Conservation (phyloP, 352 stramenopile genomes). For the Globisporangium splendens region DNA sequence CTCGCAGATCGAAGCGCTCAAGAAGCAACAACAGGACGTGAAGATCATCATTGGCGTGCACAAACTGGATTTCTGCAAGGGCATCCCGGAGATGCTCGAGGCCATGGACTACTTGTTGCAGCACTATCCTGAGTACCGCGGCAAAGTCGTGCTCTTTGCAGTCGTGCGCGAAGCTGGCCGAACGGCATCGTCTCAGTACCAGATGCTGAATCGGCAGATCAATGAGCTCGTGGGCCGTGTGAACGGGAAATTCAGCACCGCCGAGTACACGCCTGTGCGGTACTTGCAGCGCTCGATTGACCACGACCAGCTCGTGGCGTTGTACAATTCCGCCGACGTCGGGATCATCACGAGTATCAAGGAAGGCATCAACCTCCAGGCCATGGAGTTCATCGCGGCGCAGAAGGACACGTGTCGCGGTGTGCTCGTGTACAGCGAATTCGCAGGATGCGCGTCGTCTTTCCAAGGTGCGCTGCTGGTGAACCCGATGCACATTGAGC, state of each 20-base stretch:
- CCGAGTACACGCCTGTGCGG: slow-evolving; percentile 85
- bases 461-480: slow-evolving; percentile 87
- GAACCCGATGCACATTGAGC: slow-evolving; percentile 88
- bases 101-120: slow-evolving; percentile 88
- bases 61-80: slow-evolving; percentile 82
- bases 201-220: slow-evolving; percentile 84
- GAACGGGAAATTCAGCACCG: slow-evolving; percentile 84
- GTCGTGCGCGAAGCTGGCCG: slow-evolving; percentile 84
- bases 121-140: slow-evolving; percentile 90
- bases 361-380: slow-evolving; percentile 90
- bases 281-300: slow-evolving; percentile 87
- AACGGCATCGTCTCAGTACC: slow-evolving; percentile 65
- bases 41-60: slow-evolving; percentile 77
- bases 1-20: slow-evolving; percentile 43
- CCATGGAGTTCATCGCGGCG: slow-evolving; percentile 89
- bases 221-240: slow-evolving; percentile 88
- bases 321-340: slow-evolving; percentile 88
- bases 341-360: slow-evolving; percentile 88
- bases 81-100: slow-evolving; percentile 88
- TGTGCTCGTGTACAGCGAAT: slow-evolving; percentile 89
- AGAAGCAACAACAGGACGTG: slow-evolving; percentile 58
- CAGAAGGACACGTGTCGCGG: slow-evolving; percentile 81
- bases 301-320: slow-evolving; percentile 85
- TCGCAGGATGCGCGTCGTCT: slow-evolving; percentile 86
- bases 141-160: slow-evolving; percentile 92